A percentile compares a stretch with the other conserved stretches of the same genome.
Evolutionary conservation across 768 basidiomycete species (phyloP).

Genomic region (Auricularia cornea): DNA sequence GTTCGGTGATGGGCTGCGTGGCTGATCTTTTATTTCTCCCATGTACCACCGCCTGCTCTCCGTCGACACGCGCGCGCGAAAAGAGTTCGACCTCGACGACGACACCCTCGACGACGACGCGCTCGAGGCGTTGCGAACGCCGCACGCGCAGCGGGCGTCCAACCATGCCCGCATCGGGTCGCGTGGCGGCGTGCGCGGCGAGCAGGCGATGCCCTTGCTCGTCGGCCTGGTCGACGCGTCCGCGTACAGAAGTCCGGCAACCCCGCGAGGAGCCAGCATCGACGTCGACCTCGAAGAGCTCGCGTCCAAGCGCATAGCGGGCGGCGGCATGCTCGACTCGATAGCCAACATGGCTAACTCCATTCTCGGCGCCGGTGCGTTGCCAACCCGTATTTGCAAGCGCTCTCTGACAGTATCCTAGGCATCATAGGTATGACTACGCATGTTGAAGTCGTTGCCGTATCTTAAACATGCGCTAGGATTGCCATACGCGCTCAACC

Average conservation of each 20-base stretch:
- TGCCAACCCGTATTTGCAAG: slow-evolving; percentile 7
- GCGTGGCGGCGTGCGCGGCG: slow-evolving; percentile 30
- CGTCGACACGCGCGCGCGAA: neutral
- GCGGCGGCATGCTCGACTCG: slow-evolving; percentile 71
- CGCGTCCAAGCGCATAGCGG: slow-evolving; percentile 52
- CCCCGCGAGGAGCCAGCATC: slow-evolving; percentile 23
- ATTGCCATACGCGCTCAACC: slow-evolving; percentile 86
- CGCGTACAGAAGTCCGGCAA: slow-evolving; percentile 39
- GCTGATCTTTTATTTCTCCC: slow-evolving; percentile 8
- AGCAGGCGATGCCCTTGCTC: slow-evolving; percentile 63
- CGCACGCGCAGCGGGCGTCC: slow-evolving; percentile 18
- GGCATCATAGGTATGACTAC: slow-evolving; percentile 60
- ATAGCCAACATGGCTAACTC: slow-evolving; percentile 95
- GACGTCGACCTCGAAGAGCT: slow-evolving; percentile 64
- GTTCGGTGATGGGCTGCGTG: neutral
- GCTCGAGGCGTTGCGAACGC: neutral
- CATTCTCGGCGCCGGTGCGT: slow-evolving; percentile 82
- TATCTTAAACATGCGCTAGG: slow-evolving; percentile 46
- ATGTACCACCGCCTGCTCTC: neutral
- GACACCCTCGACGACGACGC: slow-evolving; percentile 11
- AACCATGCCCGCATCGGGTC: slow-evolving; percentile 22
- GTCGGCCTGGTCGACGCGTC: slow-evolving; percentile 69
- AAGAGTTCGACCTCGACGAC: slow-evolving; percentile 78
- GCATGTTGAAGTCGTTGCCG: too few species aligned
- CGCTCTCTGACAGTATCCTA: slow-evolving; percentile 17